Percentiles rank a stretch among this genome's conserved stretches.
Evolutionary conservation across 306 rosid genomes (phyloP).

Genomic region (Hippophae tibetana): DNA sequence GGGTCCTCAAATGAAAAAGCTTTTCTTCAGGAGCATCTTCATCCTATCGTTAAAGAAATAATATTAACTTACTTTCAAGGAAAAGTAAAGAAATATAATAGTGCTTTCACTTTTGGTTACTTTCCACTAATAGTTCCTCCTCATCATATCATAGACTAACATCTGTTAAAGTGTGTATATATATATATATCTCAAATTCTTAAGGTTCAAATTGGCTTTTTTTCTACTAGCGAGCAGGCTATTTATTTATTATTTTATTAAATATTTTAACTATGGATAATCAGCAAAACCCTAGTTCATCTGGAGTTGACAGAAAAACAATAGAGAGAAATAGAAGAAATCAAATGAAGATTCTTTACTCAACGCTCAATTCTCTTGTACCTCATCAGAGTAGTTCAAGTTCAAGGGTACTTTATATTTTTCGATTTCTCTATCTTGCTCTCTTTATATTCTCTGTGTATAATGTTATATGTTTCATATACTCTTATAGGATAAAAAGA

Average conservation of each 20-base stretch:
- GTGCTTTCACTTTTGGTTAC: slow-evolving; percentile 15
- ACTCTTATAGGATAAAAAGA: too few relatives aligned
- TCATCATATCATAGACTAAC: too few relatives aligned
- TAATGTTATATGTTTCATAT: too few relatives aligned
- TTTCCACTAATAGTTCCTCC: neutral
- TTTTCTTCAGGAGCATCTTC: too few relatives aligned
- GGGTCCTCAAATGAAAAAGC: too few relatives aligned
- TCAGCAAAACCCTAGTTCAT: slow-evolving; percentile 39
- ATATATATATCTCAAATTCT: too few relatives aligned
- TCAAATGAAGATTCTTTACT: slow-evolving; percentile 56
- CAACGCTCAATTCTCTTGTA: slow-evolving; percentile 46
- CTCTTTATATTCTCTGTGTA: too few relatives aligned
- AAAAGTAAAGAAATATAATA: slow-evolving; percentile 12
- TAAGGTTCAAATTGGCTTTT: too few relatives aligned
- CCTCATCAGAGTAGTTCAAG: slow-evolving; percentile 28
- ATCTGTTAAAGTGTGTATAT: too few relatives aligned
- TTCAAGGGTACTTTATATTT: slow-evolving; percentile 26
- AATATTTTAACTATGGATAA: slow-evolving; percentile 17
- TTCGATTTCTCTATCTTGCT: neutral
- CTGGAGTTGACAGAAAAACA: slow-evolving; percentile 53
- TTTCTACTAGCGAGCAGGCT: too few relatives aligned
- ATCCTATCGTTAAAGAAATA: too few relatives aligned
- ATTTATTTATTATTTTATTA: neutral
- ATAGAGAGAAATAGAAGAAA: slow-evolving; percentile 55
- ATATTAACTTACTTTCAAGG: slow-evolving; percentile 12